Evolutionary conservation across 176 grass and related monocot genomes (phyloP).

Genomic region (Calamus simplicifolius): DNA sequence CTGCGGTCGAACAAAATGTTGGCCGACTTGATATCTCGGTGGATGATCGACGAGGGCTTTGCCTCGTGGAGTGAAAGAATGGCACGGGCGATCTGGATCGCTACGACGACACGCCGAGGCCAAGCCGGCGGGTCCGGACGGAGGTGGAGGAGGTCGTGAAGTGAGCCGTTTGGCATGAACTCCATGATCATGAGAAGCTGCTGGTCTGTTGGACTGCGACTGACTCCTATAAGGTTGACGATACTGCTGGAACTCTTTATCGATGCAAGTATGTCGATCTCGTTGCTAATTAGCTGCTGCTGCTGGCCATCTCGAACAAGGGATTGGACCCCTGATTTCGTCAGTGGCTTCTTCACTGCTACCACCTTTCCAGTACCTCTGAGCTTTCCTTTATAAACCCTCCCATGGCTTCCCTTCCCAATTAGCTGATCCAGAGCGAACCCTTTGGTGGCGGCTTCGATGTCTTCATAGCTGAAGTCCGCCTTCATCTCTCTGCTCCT

Average conservation of each 20-base stretch:
- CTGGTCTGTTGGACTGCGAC: background rate
- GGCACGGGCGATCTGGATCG: slow-evolving; percentile 66
- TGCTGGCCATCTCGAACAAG: slow-evolving; percentile 44
- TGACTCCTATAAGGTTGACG: slow-evolving; percentile 52
- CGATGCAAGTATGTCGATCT: slow-evolving; percentile 71
- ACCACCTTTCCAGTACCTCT: slow-evolving; percentile 20
- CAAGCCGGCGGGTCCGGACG: slow-evolving; percentile 46
- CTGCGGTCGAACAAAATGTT: slow-evolving; percentile 64
- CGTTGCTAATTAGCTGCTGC: slow-evolving; percentile 62
- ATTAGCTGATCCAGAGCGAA: slow-evolving; percentile 61
- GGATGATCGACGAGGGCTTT: slow-evolving; percentile 36
- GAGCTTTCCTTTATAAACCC: slow-evolving; percentile 68
- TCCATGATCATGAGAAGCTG: slow-evolving; percentile 84
- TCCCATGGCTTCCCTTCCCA: slow-evolving; percentile 91
- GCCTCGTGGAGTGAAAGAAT: slow-evolving; percentile 54
- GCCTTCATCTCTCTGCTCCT: slow-evolving; percentile 32
- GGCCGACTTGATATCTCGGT: slow-evolving; percentile 88
- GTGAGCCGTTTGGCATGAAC: slow-evolving; percentile 72
- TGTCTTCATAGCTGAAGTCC: slow-evolving; percentile 70
- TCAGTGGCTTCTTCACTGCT: slow-evolving; percentile 58
- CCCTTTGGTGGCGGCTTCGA: slow-evolving; percentile 54
- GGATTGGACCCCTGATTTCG: background rate
- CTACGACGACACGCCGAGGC: slow-evolving; percentile 44
- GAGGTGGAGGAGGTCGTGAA: slow-evolving; percentile 73
- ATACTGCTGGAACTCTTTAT: slow-evolving; percentile 35